Conservation (phyloP, 1,284 basidiomycete genomes). For the Sutorius eximius region DNA sequence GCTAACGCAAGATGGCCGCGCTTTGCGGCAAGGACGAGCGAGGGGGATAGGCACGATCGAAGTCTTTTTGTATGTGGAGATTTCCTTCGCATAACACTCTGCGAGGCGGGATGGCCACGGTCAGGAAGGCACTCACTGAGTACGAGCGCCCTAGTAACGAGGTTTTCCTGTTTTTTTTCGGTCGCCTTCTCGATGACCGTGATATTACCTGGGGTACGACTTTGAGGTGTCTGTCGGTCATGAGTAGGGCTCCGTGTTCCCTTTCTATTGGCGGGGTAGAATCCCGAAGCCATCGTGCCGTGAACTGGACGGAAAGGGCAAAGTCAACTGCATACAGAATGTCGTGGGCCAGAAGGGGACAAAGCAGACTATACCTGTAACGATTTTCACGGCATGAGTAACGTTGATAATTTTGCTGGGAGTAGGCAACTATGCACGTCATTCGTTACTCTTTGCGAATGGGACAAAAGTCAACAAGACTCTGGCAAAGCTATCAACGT, state of each 20-base stretch:
- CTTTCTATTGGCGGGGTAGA: slow-evolving; percentile 96
- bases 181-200: slow-evolving; percentile 77
- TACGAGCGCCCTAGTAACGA: slow-evolving; percentile 82
- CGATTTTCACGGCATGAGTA: too few relatives aligned
- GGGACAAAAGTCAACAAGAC: too few relatives aligned
- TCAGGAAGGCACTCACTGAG: slow-evolving; percentile 91
- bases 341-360: too few relatives aligned
- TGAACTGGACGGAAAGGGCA: too few relatives aligned
- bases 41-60: slow-evolving; percentile 94
- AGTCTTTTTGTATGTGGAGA: slow-evolving; percentile 92
- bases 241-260: slow-evolving; percentile 99
- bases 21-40: slow-evolving; percentile 95
- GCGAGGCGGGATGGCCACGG: slow-evolving; percentile 92
- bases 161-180: slow-evolving; percentile 83
- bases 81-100: slow-evolving; percentile 97
- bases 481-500: too few relatives aligned
- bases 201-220: slow-evolving; percentile 69
- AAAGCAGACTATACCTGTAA: too few relatives aligned
- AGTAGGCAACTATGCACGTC: too few relatives aligned
- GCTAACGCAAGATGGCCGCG: slow-evolving; percentile 96
- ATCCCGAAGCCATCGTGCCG: too few relatives aligned
- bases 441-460: too few relatives aligned
- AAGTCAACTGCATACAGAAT: too few relatives aligned
- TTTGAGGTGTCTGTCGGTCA: slow-evolving; percentile 97
- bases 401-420: too few relatives aligned